Conservation (phyloP, 257 asterid species). For the Forsythia suspensa region DNA sequence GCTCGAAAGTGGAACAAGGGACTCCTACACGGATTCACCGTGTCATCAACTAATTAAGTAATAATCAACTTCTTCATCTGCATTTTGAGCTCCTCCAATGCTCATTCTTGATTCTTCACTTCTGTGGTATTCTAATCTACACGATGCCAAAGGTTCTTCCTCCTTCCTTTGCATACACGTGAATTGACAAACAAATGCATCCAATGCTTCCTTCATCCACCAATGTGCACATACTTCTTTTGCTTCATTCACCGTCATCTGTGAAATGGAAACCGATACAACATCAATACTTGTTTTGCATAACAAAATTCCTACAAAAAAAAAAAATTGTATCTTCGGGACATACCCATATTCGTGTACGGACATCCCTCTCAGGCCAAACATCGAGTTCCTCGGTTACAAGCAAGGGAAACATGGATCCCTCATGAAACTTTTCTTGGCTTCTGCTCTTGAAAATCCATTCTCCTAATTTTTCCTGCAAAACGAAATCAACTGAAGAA, state of each 20-base stretch:
- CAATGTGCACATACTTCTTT: constrained; percentile 56
- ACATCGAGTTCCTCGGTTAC: constrained; percentile 78
- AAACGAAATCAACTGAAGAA: not conserved
- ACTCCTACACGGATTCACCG: constrained; percentile 8
- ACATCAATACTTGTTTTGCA: constrained; percentile 6
- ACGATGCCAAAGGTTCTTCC: constrained; percentile 30
- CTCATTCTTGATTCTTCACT: constrained; percentile 35
- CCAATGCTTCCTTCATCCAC: constrained; percentile 96
- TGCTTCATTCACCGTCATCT: constrained; percentile 78
- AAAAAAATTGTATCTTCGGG: not conserved
- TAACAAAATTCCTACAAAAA: not conserved
- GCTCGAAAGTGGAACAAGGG: constrained; percentile 13
- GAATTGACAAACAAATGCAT: constrained; percentile 47
- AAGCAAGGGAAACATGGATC: constrained; percentile 74
- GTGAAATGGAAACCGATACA: constrained; percentile 19
- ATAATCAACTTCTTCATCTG: constrained; percentile 47
- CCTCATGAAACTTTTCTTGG: constrained; percentile 81
- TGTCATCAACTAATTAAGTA: constrained; percentile 39
- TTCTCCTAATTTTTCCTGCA: constrained; percentile 71
- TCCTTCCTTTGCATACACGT: constrained; percentile 28
- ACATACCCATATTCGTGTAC: constrained; percentile 83
- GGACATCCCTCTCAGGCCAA: constrained; percentile 90
- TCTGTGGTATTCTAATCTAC: constrained; percentile 36
- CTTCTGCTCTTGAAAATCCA: constrained; percentile 95
- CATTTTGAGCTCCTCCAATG: constrained; percentile 33